phyloP scores from a whole-genome alignment of 139 green algal species.

The Micractinium sp. region DNA sequence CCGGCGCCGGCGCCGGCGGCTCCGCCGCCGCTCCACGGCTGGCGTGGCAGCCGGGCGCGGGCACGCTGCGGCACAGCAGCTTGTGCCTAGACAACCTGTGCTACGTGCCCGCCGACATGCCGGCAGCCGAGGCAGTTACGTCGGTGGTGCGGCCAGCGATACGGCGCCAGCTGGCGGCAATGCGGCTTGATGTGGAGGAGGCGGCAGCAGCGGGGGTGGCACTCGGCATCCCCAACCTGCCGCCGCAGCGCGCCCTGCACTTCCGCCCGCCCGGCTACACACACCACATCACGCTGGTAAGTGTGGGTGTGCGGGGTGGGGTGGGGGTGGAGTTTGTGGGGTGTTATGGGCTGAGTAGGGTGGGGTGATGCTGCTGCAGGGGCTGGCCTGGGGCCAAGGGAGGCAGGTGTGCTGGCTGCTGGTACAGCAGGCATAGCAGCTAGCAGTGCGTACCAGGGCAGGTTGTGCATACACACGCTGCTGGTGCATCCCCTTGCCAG shows the following conservation, averaged over 20 bases:
- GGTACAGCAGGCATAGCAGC: not conserved
- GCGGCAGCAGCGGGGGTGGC: not conserved
- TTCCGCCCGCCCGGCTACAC: slow-evolving; percentile 39
- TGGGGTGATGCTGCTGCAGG: not conserved
- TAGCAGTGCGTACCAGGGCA: not conserved
- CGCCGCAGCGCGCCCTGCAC: slow-evolving; percentile 46
- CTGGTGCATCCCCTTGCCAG: too few relatives aligned
- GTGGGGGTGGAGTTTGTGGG: not conserved
- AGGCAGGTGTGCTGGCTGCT: not conserved
- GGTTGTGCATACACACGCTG: too few relatives aligned
- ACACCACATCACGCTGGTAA: slow-evolving; percentile 59
- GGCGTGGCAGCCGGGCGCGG: not conserved
- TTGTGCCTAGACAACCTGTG: slow-evolving; percentile 53
- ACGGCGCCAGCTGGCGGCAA: slow-evolving; percentile 8
- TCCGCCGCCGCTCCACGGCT: slow-evolving; percentile 2
- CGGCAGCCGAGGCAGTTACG: not conserved
- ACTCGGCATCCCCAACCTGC: not conserved
- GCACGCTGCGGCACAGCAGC: not conserved
- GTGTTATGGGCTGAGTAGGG: not conserved
- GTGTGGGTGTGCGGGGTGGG: not conserved
- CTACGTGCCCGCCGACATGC: slow-evolving; percentile 34
- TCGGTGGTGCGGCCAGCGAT: not conserved
- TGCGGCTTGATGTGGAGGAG: not conserved
- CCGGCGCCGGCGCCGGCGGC: too few relatives aligned
- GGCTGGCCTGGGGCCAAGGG: too few relatives aligned